Evolutionary conservation across 495 filamentous ascomycete species (phyloP).

Genomic region (Hypoxylon fuscum): DNA sequence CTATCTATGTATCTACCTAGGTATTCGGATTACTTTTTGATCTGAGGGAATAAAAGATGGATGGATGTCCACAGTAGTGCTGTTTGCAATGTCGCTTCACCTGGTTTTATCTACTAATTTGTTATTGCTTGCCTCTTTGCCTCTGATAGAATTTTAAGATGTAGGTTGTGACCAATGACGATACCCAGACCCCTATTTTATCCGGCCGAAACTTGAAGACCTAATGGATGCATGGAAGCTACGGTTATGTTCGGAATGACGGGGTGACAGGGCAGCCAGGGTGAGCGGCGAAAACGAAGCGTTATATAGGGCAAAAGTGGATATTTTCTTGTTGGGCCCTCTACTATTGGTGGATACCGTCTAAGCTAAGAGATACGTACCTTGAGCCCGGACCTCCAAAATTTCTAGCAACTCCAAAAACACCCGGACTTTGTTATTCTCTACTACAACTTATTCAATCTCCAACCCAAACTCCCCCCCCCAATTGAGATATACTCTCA

Average conservation of each 20-base stretch:
- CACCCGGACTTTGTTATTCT: constrained; percentile 3
- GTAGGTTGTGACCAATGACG: no score
- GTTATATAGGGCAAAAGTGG: constrained; percentile 1
- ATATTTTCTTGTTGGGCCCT: constrained; percentile 21
- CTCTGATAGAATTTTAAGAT: no score
- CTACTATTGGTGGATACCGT: not conserved
- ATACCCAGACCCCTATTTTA: not conserved
- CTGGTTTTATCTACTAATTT: no score
- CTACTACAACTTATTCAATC: constrained; percentile 15
- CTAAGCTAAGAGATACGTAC: not conserved
- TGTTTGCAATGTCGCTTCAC: no score
- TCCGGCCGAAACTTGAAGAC: not conserved
- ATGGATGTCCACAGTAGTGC: no score
- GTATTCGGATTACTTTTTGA: not conserved
- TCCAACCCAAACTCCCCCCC: constrained; percentile 26
- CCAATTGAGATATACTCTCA: constrained; percentile 37
- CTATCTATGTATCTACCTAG: not conserved
- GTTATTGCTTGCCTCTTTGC: no score
- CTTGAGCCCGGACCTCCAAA: constrained; percentile 35
- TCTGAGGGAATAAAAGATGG: no score
- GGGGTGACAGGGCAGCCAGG: no score
- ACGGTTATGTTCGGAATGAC: constrained; percentile 24
- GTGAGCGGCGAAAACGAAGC: constrained; percentile 22
- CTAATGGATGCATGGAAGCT: not conserved
- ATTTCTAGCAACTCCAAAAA: constrained; percentile 32